Evolutionary conservation across 2,329 filamentous ascomycete species (phyloP).

Genomic region (Fusarium bulbicola): DNA sequence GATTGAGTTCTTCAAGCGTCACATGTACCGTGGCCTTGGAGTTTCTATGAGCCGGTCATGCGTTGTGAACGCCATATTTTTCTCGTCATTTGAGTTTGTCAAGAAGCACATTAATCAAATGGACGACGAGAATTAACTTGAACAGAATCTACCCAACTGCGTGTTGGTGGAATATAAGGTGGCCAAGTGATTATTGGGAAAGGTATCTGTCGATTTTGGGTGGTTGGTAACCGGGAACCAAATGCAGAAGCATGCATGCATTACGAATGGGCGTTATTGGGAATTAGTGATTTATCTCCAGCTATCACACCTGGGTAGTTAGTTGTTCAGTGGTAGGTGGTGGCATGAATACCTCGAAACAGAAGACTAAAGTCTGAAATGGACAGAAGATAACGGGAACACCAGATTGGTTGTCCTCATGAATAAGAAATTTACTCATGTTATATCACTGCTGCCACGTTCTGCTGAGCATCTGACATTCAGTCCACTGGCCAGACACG

Average conservation of each 20-base stretch:
- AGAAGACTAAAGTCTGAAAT: not conserved
- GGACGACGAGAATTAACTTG: slow-evolving; percentile 52
- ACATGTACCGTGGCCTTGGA: slow-evolving; percentile 84
- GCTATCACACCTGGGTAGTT: slow-evolving; percentile 2
- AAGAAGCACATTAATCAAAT: slow-evolving; percentile 73
- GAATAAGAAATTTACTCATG: not conserved
- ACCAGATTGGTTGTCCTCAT: not conserved
- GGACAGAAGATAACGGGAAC: not conserved
- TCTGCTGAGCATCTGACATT: not conserved
- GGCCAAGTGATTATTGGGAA: slow-evolving; percentile 1
- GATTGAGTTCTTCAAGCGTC: slow-evolving; percentile 79
- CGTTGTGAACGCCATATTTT: slow-evolving; percentile 88
- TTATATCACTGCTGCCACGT: not conserved
- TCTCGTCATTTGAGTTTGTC: slow-evolving; percentile 85
- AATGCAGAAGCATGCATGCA: slow-evolving; percentile 35
- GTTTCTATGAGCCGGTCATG: slow-evolving; percentile 86
- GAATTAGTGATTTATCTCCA: slow-evolving; percentile 12
- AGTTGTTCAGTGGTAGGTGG: not conserved
- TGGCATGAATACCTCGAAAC: slow-evolving; percentile 7
- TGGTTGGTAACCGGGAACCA: slow-evolving; percentile 16
- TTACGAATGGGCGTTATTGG: slow-evolving; percentile 41
- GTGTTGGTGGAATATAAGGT: not conserved
- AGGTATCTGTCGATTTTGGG: slow-evolving; percentile 14
- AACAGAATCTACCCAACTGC: not conserved
- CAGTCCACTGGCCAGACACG: not conserved